These are phyloP conservation scores for Solanum pimpinellifolium DNA, from an alignment of 257 asterid species.

Conservation along the genomic window DNA sequence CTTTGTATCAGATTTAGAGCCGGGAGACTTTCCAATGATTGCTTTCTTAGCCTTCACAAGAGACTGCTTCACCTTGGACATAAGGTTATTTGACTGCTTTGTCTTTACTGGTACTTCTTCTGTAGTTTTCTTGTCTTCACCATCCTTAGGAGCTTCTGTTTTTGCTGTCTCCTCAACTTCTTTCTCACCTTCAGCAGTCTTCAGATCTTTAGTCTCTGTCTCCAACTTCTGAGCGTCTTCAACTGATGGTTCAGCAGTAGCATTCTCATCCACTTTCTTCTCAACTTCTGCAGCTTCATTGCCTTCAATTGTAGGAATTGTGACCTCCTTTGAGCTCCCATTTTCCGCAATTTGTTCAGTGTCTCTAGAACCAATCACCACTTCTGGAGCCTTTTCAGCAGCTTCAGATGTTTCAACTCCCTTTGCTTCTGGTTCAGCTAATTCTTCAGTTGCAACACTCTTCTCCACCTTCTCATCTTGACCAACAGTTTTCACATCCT, in stretches of 20 bases:
- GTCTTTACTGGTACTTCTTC: constrained; percentile 43
- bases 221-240: constrained; percentile 15
- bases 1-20: constrained; percentile 42
- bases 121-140: constrained; percentile 19
- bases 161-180: constrained; percentile 10
- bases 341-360: constrained; percentile 15
- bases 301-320: constrained; percentile 6
- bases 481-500: constrained; percentile 6
- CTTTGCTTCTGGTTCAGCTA: constrained; percentile 10
- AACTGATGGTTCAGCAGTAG: neutral
- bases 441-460: constrained; percentile 9
- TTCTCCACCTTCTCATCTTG: constrained; percentile 4
- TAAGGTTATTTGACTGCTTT: constrained; percentile 48
- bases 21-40: constrained; percentile 63
- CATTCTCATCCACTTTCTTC: constrained; percentile 11
- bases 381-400: constrained; percentile 13
- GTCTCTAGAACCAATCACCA: constrained; percentile 23
- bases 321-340: constrained; percentile 4
- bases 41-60: constrained; percentile 91
- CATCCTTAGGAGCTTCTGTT: constrained; percentile 14
- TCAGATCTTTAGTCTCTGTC: constrained; percentile 11
- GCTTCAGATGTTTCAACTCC: constrained; percentile 11
- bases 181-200: constrained; percentile 18
- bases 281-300: constrained; percentile 14
- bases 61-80: constrained; percentile 76